Conservation (phyloP, 768 basidiomycete species). For the Lyophyllum semitale region DNA sequence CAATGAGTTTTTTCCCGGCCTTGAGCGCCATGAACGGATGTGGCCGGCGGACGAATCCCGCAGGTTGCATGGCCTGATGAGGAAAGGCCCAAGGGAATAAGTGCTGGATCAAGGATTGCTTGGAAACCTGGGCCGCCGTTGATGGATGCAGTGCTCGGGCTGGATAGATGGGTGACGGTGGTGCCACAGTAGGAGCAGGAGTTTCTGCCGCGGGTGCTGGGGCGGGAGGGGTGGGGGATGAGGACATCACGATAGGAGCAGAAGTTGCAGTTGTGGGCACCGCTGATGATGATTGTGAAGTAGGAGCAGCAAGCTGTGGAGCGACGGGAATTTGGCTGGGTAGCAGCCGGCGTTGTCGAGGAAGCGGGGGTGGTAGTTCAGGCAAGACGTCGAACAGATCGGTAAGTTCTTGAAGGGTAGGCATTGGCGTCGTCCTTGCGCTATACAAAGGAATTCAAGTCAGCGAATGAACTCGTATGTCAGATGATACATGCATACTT, state of each 20-base stretch:
- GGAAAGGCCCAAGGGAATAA: slow-evolving; percentile 29
- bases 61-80: slow-evolving; percentile 8
- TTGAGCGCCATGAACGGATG: slow-evolving; percentile 85
- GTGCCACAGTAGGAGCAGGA: slow-evolving; percentile 11
- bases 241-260: neutral
- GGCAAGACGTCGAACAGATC: slow-evolving; percentile 73
- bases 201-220: neutral
- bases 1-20: slow-evolving; percentile 77
- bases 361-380: slow-evolving; percentile 63
- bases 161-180: neutral
- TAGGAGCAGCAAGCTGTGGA: neutral
- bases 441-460: slow-evolving; percentile 38
- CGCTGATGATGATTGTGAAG: neutral
- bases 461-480: neutral
- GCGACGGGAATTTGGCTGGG: slow-evolving; percentile 14
- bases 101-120: slow-evolving; percentile 25
- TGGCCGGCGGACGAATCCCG: slow-evolving; percentile 36
- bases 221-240: neutral
- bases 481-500: slow-evolving; percentile 54
- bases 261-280: neutral
- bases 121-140: neutral
- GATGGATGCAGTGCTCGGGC: neutral
- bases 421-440: slow-evolving; percentile 81
- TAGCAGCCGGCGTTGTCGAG: slow-evolving; percentile 37
- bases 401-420: slow-evolving; percentile 76